phyloP scores from a whole-genome alignment of 2,329 filamentous ascomycete genomes.

The Colletotrichum plurivorum region DNA sequence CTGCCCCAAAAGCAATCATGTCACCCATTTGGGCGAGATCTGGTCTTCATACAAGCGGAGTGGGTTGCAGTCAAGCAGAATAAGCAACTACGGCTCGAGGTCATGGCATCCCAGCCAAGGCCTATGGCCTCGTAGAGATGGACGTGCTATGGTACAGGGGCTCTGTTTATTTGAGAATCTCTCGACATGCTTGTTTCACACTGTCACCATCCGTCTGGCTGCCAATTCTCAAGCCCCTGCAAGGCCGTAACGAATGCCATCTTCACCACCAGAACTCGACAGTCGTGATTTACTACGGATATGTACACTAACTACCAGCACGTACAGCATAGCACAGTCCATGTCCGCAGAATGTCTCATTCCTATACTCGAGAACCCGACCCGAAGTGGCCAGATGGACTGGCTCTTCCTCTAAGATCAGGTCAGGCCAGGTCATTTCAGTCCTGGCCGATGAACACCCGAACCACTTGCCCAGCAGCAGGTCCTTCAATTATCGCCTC shows the following conservation, averaged over 20 bases:
- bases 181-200: slow-evolving; percentile 37
- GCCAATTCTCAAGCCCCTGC: slow-evolving; percentile 7
- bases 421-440: not conserved
- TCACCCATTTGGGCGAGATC: slow-evolving; percentile 34
- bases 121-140: slow-evolving; percentile 9
- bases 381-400: slow-evolving; percentile 15
- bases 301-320: not conserved
- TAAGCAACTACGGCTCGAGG: slow-evolving; percentile 32
- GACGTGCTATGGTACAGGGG: slow-evolving; percentile 1
- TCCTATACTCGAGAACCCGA: slow-evolving; percentile 27
- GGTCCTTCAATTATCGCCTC: not conserved
- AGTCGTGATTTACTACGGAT: too few relatives aligned
- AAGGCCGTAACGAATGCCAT: slow-evolving; percentile 1
- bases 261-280: not conserved
- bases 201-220: slow-evolving; percentile 25
- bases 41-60: slow-evolving; percentile 15
- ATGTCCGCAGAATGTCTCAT: slow-evolving; percentile 36
- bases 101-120: slow-evolving; percentile 14
- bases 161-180: slow-evolving; percentile 36
- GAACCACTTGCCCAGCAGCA: not conserved
- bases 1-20: slow-evolving; percentile 30
- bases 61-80: slow-evolving; percentile 31
- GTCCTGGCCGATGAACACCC: not conserved
- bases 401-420: not conserved
- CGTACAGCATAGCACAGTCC: slow-evolving; percentile 10